These are phyloP conservation scores for Chaetoceros tenuissimus DNA, from an alignment of 108 stramenopile species.

Conservation along the genomic window DNA sequence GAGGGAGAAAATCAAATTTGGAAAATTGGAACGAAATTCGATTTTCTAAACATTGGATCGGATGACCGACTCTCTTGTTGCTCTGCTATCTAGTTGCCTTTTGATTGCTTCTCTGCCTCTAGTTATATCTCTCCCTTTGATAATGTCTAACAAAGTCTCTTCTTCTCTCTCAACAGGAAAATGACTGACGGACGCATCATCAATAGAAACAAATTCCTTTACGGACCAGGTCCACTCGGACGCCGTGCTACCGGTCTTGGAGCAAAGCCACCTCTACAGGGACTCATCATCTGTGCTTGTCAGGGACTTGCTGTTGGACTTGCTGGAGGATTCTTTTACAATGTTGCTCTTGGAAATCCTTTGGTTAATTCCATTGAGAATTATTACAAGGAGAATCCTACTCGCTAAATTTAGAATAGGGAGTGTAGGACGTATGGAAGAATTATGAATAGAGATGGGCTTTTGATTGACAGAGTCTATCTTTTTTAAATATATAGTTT, in stretches of 20 bases:
- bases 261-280: slow-evolving; percentile 56
- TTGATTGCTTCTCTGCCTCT: too few species aligned
- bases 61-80: not conserved
- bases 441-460: too few species aligned
- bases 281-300: slow-evolving; percentile 50
- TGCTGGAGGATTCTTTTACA: slow-evolving; percentile 44
- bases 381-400: slow-evolving; percentile 83
- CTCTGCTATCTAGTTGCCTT: not conserved
- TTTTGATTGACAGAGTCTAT: too few species aligned
- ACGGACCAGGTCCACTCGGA: slow-evolving; percentile 73
- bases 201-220: slow-evolving; percentile 61
- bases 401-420: slow-evolving; percentile 34
- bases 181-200: slow-evolving; percentile 39
- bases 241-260: slow-evolving; percentile 49
- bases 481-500: too few species aligned
- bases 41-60: too few species aligned
- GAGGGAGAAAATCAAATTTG: too few species aligned
- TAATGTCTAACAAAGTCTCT: too few species aligned
- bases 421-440: too few species aligned
- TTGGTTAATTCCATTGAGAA: slow-evolving; percentile 49
- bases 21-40: too few species aligned
- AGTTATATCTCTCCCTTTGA: too few species aligned
- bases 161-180: not conserved
- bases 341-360: slow-evolving; percentile 51
- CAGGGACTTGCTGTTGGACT: slow-evolving; percentile 56